phyloP scores from a whole-genome alignment of 768 basidiomycete species.

The Tubosaeta brunneosetosa region DNA sequence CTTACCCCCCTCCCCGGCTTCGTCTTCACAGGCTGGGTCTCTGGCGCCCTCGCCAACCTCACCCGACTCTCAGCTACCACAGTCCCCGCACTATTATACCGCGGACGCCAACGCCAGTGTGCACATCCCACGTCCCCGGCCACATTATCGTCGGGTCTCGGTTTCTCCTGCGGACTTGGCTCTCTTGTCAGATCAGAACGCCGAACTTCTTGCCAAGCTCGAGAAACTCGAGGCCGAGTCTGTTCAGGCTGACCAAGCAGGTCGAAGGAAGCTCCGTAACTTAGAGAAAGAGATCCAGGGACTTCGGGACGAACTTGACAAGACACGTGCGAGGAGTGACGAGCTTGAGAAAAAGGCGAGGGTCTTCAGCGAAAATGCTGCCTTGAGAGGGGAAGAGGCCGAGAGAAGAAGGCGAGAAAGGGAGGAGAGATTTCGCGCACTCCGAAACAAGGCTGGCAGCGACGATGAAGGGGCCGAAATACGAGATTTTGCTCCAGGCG shows the following conservation, averaged over 20 bases:
- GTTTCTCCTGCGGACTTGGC: conserved; percentile 67
- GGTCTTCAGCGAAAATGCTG: conserved; percentile 27
- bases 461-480: conserved; percentile 33
- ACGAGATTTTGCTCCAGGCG: conserved; percentile 60
- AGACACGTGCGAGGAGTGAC: conserved; percentile 63
- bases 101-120: conserved; percentile 21
- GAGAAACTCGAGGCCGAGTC: conserved; percentile 74
- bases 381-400: conserved; percentile 28
- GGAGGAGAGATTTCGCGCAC: conserved; percentile 49
- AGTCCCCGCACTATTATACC: conserved; percentile 33
- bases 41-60: conserved; percentile 22
- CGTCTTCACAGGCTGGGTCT: conserved; percentile 29
- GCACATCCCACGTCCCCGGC: conserved; percentile 22
- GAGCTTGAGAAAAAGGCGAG: conserved; percentile 68
- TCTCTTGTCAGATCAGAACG: conserved; percentile 76
- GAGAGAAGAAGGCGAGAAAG: conserved; percentile 33
- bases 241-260: conserved; percentile 56
- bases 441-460: conserved; percentile 39
- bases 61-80: conserved; percentile 24
- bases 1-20: conserved; percentile 45
- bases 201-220: conserved; percentile 70
- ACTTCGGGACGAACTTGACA: conserved; percentile 71
- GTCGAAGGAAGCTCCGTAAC: conserved; percentile 62
- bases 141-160: conserved; percentile 43
- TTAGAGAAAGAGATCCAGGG: conserved; percentile 78